Conservation (phyloP, 208 protist species). For the Endotrypanum monterogeii region DNA sequence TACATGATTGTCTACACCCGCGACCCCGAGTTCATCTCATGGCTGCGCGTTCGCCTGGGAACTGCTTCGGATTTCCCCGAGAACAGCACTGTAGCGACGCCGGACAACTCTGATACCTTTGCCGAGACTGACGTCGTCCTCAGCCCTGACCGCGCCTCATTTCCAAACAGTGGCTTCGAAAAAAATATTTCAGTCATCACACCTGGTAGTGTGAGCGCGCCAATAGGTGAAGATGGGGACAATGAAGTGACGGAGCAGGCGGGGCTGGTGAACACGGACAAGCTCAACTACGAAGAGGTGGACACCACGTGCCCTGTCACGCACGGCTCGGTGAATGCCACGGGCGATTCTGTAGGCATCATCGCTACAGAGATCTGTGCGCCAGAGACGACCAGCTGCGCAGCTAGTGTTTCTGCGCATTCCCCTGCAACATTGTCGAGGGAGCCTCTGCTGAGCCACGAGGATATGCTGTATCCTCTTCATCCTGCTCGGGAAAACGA, state of each 20-base stretch:
- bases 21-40: conserved; percentile 52
- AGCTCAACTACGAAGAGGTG: background rate
- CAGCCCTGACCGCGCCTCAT: background rate
- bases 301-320: background rate
- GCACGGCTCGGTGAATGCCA: background rate
- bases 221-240: background rate
- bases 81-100: background rate
- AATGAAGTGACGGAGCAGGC: no score
- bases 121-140: background rate
- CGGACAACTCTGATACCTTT: background rate
- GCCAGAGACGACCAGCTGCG: background rate
- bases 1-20: conserved; percentile 88
- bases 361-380: background rate
- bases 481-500: conserved; percentile 14
- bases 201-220: background rate
- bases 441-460: background rate
- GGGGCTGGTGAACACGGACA: no score
- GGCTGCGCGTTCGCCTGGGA: conserved; percentile 32
- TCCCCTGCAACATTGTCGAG: background rate
- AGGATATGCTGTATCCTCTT: background rate
- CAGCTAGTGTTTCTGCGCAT: background rate
- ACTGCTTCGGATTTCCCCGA: background rate
- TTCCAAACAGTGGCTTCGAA: background rate
- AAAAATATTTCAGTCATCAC: background rate
- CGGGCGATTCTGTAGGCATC: background rate